Conservation (phyloP, 1,284 basidiomycete species). For the Rhodotorula sp. region DNA sequence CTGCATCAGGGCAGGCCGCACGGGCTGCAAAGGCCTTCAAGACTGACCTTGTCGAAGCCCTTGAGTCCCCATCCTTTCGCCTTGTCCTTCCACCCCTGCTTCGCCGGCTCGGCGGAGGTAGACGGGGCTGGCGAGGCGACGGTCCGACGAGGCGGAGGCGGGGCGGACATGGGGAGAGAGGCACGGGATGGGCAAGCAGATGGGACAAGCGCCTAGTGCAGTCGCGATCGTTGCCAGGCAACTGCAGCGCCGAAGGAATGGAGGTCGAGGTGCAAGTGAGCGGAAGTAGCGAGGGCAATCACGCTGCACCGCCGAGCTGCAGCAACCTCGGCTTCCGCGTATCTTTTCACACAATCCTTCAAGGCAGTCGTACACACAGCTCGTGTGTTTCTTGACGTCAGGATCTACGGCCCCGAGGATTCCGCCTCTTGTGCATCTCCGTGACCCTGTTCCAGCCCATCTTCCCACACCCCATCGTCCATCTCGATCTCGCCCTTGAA, state of each 20-base stretch:
- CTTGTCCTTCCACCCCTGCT: conserved; percentile 18
- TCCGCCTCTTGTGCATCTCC: background rate
- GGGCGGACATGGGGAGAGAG: background rate
- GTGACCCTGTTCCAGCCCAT: background rate
- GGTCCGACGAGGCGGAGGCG: background rate
- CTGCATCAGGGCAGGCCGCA: background rate
- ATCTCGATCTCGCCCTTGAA: conserved; percentile 57
- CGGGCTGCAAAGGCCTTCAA: no score
- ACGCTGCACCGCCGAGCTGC: no score
- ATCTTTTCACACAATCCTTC: no score
- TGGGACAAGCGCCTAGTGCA: no score
- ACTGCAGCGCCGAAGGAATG: no score
- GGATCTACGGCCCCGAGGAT: background rate
- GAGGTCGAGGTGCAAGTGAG: no score
- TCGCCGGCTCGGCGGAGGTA: background rate
- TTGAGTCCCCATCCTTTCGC: conserved; percentile 17
- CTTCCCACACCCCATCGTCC: conserved; percentile 14
- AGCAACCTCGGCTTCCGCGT: no score
- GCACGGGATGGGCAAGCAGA: background rate
- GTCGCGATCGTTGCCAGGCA: no score
- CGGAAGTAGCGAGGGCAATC: no score
- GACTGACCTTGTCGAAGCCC: conserved; percentile 22
- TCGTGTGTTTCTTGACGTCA: background rate
- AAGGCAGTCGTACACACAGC: background rate
- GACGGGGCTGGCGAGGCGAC: background rate